Percentiles rank a stretch among this genome's conserved stretches.
phyloP scores from a whole-genome alignment of 2,329 filamentous ascomycete species.

The Colletotrichum acutatum region DNA sequence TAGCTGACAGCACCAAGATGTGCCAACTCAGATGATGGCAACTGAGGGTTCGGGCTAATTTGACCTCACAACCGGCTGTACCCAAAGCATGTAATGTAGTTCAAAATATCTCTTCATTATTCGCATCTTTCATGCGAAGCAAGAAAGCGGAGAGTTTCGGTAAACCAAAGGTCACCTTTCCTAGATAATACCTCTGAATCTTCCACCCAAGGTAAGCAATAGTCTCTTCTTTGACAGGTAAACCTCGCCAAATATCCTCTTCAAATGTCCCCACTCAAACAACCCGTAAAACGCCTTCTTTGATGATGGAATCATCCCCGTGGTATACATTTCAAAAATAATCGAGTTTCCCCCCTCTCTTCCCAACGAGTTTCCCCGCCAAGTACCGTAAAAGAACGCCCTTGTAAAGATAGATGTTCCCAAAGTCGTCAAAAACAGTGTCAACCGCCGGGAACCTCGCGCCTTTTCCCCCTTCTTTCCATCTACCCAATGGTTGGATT shows the following conservation, averaged over 20 bases:
- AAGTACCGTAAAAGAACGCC: background rate
- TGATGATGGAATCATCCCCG: background rate
- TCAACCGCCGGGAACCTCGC: background rate
- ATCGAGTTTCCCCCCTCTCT: background rate
- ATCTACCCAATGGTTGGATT: background rate
- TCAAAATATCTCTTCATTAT: background rate
- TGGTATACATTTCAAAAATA: background rate
- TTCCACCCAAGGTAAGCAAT: background rate
- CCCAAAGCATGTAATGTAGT: background rate
- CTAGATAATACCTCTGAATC: background rate
- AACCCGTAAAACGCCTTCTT: background rate
- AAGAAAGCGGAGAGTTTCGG: background rate
- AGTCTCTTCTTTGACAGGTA: background rate
- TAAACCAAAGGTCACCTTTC: background rate
- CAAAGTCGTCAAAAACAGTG: background rate
- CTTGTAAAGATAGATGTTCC: too few species aligned
- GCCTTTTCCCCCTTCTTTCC: too few species aligned
- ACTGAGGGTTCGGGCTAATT: too few species aligned
- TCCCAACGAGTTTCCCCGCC: background rate
- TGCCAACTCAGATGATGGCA: too few species aligned
- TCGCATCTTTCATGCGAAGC: background rate
- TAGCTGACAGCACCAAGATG: too few species aligned
- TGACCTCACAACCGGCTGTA: too few species aligned
- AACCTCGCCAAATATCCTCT: background rate
- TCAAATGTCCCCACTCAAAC: background rate